These are phyloP conservation scores for Blastobotrys americana DNA, from an alignment of 805 yeast species.

Conservation along the genomic window DNA sequence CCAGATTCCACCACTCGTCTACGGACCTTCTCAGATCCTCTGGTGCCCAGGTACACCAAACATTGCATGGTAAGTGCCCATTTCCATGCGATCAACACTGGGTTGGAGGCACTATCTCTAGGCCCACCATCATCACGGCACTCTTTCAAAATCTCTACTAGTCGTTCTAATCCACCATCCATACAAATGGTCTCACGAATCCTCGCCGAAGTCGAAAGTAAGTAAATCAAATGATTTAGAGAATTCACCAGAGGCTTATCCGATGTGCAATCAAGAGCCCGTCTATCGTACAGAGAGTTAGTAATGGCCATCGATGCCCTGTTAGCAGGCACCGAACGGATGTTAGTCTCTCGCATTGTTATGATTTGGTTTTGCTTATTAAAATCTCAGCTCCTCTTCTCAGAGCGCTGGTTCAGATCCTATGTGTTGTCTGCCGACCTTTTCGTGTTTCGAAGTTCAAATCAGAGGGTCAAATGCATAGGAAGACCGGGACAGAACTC, in stretches of 20 bases:
- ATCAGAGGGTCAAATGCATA: too few species aligned
- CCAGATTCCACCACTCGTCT: conserved; percentile 88
- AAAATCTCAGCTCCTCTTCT: too few species aligned
- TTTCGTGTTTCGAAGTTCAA: too few species aligned
- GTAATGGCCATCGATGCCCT: conserved; percentile 90
- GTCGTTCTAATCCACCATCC: conserved; percentile 89
- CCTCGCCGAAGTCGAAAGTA: conserved; percentile 77
- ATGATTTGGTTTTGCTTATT: too few species aligned
- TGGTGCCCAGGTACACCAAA: conserved; percentile 79
- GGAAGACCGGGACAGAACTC: too few species aligned
- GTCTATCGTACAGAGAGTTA: conserved; percentile 78
- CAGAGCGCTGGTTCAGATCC: too few species aligned
- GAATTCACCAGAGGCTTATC: conserved; percentile 89
- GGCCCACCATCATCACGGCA: conserved; percentile 40
- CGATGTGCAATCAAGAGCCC: conserved; percentile 86
- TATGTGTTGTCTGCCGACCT: too few species aligned
- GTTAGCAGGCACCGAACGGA: conserved; percentile 68
- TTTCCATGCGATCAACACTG: conserved; percentile 78
- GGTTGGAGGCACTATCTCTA: conserved; percentile 5
- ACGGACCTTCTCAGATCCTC: conserved; percentile 84
- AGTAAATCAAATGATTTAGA: conserved; percentile 78
- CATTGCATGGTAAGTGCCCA: conserved; percentile 96
- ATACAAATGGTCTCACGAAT: conserved; percentile 82
- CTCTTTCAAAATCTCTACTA: conserved; percentile 77
- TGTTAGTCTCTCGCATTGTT: conserved; percentile 82